A percentile compares a stretch with the other conserved stretches of the same genome.
These are phyloP conservation scores for Vicia sativa DNA, from an alignment of 306 rosid genomes.

Conservation along the genomic window DNA sequence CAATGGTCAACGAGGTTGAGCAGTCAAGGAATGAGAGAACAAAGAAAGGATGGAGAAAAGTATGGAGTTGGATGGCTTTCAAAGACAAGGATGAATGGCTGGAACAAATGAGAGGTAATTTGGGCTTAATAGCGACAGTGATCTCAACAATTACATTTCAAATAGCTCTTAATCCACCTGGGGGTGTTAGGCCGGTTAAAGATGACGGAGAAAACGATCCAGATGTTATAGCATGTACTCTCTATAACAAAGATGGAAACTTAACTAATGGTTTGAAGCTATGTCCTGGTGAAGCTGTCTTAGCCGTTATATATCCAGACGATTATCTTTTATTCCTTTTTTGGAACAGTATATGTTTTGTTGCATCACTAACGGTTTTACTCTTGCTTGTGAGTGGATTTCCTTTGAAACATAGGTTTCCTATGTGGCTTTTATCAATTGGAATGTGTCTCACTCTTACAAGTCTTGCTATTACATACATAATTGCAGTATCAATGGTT, in stretches of 20 bases:
- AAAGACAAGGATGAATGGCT: too few species aligned
- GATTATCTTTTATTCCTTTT: fast-evolving
- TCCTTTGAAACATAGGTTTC: background rate
- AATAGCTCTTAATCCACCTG: too few species aligned
- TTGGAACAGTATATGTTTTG: slow-evolving; percentile 1
- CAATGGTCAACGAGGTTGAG: too few species aligned
- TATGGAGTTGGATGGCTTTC: too few species aligned
- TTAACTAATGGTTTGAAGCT: too few species aligned
- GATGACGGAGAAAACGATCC: too few species aligned
- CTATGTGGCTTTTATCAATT: background rate
- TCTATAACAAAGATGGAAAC: background rate
- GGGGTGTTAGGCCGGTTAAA: too few species aligned
- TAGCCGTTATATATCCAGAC: background rate
- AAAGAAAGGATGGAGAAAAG: too few species aligned
- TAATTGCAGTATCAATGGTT: background rate
- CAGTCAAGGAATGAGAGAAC: too few species aligned
- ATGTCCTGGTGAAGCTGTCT: slow-evolving; percentile 18
- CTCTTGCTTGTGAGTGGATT: slow-evolving; percentile 36
- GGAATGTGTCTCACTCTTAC: background rate
- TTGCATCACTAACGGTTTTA: background rate
- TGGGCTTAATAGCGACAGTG: too few species aligned
- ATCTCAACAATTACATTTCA: too few species aligned
- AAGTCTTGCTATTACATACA: background rate
- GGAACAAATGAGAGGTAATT: too few species aligned
- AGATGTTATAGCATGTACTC: background rate